Evolutionary conservation across 2,329 filamentous ascomycete species (phyloP).

Genomic region (Cylindrodendrum hubeiense): DNA sequence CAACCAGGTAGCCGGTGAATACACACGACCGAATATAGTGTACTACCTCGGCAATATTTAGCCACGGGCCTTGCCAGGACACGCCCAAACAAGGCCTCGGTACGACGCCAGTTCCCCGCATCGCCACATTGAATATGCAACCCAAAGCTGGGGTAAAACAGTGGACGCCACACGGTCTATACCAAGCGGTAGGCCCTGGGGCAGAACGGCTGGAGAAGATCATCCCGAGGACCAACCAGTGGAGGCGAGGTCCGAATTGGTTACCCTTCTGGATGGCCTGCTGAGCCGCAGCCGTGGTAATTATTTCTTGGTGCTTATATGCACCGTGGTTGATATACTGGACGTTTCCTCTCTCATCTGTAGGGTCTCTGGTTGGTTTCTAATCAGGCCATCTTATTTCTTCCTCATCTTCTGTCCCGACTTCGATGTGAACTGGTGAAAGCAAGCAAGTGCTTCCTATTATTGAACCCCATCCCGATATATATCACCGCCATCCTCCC

Average conservation of each 20-base stretch:
- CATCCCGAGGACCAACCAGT: constrained; percentile 10
- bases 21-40: constrained; percentile 2
- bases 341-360: neutral
- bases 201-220: constrained; percentile 9
- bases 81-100: constrained; percentile 31
- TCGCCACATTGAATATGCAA: neutral
- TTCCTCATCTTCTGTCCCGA: neutral
- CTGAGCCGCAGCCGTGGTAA: constrained; percentile 34
- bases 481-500: constrained; percentile 6
- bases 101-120: constrained; percentile 36
- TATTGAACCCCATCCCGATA: neutral
- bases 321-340: constrained; percentile 1
- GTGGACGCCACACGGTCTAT: neutral
- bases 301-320: neutral
- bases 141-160: constrained; percentile 21
- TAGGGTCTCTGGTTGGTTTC: neutral
- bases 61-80: constrained; percentile 8
- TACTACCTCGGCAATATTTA: constrained; percentile 36
- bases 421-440: neutral
- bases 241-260: constrained; percentile 7
- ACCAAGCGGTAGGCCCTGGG: neutral
- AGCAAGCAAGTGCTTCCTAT: constrained; percentile 31
- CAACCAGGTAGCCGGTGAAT: constrained; percentile 11
- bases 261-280: constrained; percentile 2
- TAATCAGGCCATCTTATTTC: neutral